phyloP scores from a whole-genome alignment of 2,329 filamentous ascomycete genomes.

The Cyphellophora europaea region DNA sequence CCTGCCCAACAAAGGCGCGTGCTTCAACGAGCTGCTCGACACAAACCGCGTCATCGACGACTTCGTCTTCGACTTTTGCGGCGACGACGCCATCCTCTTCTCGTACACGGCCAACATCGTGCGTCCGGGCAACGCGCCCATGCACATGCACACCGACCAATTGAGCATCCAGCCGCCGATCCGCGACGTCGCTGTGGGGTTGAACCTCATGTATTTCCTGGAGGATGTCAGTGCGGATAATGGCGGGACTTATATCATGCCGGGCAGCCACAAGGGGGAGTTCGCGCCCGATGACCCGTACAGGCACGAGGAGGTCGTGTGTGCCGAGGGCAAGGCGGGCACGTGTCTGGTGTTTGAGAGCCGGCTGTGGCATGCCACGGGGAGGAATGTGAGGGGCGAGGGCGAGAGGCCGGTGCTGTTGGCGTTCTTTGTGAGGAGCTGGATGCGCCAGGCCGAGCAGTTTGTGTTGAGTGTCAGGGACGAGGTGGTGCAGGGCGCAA shows the following conservation, averaged over 20 bases:
- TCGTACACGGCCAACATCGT: slow-evolving; percentile 10
- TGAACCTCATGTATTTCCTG: slow-evolving; percentile 11
- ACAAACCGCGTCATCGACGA: slow-evolving; percentile 8
- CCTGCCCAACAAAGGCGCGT: slow-evolving; percentile 8
- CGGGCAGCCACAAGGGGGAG: slow-evolving; percentile 7
- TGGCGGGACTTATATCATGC: slow-evolving; percentile 8
- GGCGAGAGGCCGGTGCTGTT: too few relatives aligned
- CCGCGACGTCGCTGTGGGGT: slow-evolving; percentile 4
- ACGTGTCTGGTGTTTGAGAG: slow-evolving; percentile 11
- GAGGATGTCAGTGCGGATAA: slow-evolving; percentile 8
- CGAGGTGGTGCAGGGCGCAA: too few relatives aligned
- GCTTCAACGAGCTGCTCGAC: slow-evolving; percentile 10
- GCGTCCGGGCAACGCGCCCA: slow-evolving; percentile 7
- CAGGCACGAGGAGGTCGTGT: slow-evolving; percentile 7
- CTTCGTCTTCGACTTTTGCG: slow-evolving; percentile 7
- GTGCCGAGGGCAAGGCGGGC: slow-evolving; percentile 8
- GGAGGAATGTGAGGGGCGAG: too few relatives aligned
- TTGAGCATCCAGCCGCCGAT: slow-evolving; percentile 8
- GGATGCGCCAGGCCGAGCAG: too few relatives aligned
- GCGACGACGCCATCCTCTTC: slow-evolving; percentile 6
- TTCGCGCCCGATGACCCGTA: slow-evolving; percentile 9
- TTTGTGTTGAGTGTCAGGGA: too few relatives aligned
- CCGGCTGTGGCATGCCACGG: slow-evolving; percentile 10
- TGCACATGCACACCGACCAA: slow-evolving; percentile 10
- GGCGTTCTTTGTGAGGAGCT: too few relatives aligned